Base-by-base conservation (phyloP, 1,284 basidiomycete species). In the Ustilago shanxiensis region DNA sequence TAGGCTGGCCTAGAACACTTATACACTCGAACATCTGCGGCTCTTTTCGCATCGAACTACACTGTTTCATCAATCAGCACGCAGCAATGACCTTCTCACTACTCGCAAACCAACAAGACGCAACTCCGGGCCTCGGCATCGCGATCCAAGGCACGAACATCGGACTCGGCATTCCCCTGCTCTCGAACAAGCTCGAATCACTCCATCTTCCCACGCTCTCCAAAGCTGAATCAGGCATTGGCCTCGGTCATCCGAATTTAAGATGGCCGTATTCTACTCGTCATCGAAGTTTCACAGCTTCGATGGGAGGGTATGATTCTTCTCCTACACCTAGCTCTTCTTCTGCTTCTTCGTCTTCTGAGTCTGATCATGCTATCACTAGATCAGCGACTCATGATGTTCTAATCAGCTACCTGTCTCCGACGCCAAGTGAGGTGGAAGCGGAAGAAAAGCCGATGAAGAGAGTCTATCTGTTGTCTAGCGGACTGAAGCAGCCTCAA, bases 171-270 rank as follows among this genome's bases (percentile, higher is more conserved):
- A 20, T 59, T 3, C 66, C 95, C 91, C 84, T 95, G 91, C 84
- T 95, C 94, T 88, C 98, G 95, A 55, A 98, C 92, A 58, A 98
- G 93, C 86, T 95, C 92, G 81, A 28, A n/a, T 29, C 8, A 14
- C 29, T 31, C 24, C 35, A 35, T 4, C 50, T 28, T 44, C 59
- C 41, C 6, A n/a, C 7, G 9, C 5, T 37, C 22, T 9, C 56
- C 22, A 24, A 49, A 26, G 24, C 14, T 8, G 26, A 26, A 14
- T 49, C 22, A 0, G 41, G 24, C 9, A 16, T 64, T 9, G 62
- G 97, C 87, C 86, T 97, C 94, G 52, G 98, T 91, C 47, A 52
- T 18, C 52, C 18, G 18, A 51, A 55, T 31, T 11, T 72, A 10
- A 55, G 69, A 33, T 72, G 70, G 70, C 70, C 70, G 2, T 72